phyloP scores from a whole-genome alignment of 306 rosid genomes.

The Rosa chinensis region DNA sequence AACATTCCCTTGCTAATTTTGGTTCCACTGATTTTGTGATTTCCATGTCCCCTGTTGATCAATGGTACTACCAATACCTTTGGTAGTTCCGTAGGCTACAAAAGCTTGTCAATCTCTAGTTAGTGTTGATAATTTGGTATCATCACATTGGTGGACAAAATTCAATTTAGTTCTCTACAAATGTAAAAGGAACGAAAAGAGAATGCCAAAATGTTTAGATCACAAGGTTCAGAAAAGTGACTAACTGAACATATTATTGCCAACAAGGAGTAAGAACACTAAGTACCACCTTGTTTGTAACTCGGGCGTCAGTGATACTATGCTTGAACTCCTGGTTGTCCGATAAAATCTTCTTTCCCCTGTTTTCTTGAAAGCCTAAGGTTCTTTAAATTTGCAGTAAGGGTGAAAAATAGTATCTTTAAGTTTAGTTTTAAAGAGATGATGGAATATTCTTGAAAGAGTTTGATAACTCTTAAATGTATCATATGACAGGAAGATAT shows the following conservation, averaged over 20 bases:
- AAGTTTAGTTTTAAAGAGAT: background rate
- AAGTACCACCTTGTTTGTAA: background rate
- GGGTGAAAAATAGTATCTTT: background rate
- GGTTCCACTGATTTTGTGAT: background rate
- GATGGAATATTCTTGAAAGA: background rate
- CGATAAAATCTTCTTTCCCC: too few relatives aligned
- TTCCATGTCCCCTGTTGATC: background rate
- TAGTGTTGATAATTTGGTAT: background rate
- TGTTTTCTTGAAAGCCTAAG: background rate
- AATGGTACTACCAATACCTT: background rate
- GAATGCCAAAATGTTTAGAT: too few relatives aligned
- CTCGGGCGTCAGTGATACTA: background rate
- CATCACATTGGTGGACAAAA: background rate
- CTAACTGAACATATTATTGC: too few relatives aligned
- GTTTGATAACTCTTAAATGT: background rate
- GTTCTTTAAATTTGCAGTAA: background rate
- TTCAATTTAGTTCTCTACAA: background rate
- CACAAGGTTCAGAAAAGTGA: too few relatives aligned
- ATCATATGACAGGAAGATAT: background rate
- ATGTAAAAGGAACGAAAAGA: background rate
- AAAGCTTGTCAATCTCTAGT: background rate
- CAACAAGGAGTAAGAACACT: background rate
- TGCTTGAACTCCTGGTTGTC: background rate
- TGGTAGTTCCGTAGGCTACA: background rate
- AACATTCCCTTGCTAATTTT: background rate